These are phyloP conservation scores for Paramecium sexaurelia DNA, from an alignment of 73 alveolate genomes.

Conservation along the genomic window DNA sequence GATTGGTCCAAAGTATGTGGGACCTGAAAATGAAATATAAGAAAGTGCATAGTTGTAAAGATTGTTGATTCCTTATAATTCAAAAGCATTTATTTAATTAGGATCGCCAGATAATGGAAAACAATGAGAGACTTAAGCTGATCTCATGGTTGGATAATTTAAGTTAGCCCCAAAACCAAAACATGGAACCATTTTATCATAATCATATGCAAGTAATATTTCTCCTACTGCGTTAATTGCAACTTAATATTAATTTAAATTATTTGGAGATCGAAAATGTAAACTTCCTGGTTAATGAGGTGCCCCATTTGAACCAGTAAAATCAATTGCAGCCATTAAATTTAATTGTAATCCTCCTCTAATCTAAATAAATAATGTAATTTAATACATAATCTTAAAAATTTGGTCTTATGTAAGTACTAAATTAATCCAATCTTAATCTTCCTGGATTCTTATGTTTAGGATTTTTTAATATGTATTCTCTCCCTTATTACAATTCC, in stretches of 20 bases:
- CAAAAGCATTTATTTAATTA: conserved; percentile 79
- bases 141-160: conserved; percentile 56
- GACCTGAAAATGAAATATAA: conserved; percentile 83
- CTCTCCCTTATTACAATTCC: conserved; percentile 2
- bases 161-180: conserved; percentile 95
- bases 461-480: conserved; percentile 47
- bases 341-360: conserved; percentile 85
- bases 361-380: background rate
- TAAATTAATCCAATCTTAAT: conserved; percentile 44
- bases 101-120: conserved; percentile 87
- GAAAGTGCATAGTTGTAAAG: conserved; percentile 76
- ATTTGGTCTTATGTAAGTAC: conserved; percentile 30
- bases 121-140: conserved; percentile 73
- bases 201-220: conserved; percentile 89
- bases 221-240: conserved; percentile 86
- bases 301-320: conserved; percentile 91
- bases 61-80: conserved; percentile 79
- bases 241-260: conserved; percentile 79
- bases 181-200: conserved; percentile 89
- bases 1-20: conserved; percentile 87
- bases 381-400: conserved; percentile 79
- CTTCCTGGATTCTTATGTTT: conserved; percentile 68
- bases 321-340: conserved; percentile 86
- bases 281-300: conserved; percentile 69
- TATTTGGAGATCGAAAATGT: conserved; percentile 73